Evolutionary conservation across 768 basidiomycete genomes (phyloP).

Genomic region (Termitomyces sp.): DNA sequence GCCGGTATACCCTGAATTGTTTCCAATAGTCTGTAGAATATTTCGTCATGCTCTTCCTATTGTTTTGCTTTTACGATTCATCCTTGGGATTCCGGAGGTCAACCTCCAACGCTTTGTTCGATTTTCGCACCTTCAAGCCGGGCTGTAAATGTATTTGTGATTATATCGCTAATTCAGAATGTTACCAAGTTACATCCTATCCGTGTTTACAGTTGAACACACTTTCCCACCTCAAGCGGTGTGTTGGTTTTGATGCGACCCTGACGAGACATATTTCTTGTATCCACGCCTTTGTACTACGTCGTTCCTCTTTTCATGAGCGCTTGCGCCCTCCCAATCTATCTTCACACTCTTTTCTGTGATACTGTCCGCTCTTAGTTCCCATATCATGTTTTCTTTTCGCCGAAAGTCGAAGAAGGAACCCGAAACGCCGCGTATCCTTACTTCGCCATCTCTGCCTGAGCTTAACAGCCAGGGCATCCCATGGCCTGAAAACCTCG

Average conservation of each 20-base stretch:
- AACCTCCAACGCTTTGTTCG: slow-evolving; percentile 13
- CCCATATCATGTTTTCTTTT: slow-evolving; percentile 64
- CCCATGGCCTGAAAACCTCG: slow-evolving; percentile 81
- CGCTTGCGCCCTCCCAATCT: slow-evolving; percentile 7
- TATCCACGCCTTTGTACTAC: slow-evolving; percentile 4
- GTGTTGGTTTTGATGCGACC: slow-evolving; percentile 12
- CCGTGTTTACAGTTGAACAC: background rate
- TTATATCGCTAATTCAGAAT: slow-evolving; percentile 8
- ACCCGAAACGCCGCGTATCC: slow-evolving; percentile 44
- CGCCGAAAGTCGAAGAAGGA: slow-evolving; percentile 62
- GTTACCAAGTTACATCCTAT: background rate
- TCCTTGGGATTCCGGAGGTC: slow-evolving; percentile 17
- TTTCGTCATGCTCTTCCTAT: slow-evolving; percentile 24
- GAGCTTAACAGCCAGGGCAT: slow-evolving; percentile 71
- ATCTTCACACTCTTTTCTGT: slow-evolving; percentile 14
- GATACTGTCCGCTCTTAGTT: slow-evolving; percentile 15
- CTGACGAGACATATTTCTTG: slow-evolving; percentile 10
- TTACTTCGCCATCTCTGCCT: slow-evolving; percentile 77
- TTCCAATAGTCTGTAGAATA: slow-evolving; percentile 30
- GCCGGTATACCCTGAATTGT: slow-evolving; percentile 52
- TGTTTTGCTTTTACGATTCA: slow-evolving; percentile 19
- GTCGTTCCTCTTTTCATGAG: slow-evolving; percentile 3
- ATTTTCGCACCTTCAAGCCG: slow-evolving; percentile 13
- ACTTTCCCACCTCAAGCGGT: slow-evolving; percentile 16
- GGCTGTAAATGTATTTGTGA: slow-evolving; percentile 27